phyloP scores from a whole-genome alignment of 2,329 filamentous ascomycete genomes.

The Colletotrichum sp. region DNA sequence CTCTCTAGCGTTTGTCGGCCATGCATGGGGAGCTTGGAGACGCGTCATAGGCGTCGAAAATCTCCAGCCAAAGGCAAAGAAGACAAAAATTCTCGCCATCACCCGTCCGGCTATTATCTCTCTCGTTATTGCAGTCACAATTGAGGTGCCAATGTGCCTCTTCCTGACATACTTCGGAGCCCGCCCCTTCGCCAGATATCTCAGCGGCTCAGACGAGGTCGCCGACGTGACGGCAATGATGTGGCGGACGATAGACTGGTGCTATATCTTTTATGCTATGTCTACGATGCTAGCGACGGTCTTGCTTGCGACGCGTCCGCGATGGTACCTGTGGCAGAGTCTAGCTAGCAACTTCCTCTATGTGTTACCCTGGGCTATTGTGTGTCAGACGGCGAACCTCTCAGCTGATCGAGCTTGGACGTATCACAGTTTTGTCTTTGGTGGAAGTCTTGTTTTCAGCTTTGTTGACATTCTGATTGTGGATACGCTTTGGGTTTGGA shows the following conservation, averaged over 20 bases:
- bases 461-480: constrained; percentile 63
- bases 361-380: constrained; percentile 75
- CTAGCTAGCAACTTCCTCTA: constrained; percentile 71
- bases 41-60: constrained; percentile 27
- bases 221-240: constrained; percentile 68
- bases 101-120: constrained; percentile 59
- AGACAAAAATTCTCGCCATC: constrained; percentile 40
- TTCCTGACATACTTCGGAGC: constrained; percentile 66
- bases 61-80: constrained; percentile 20
- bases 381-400: constrained; percentile 54
- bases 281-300: constrained; percentile 70
- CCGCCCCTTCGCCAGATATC: constrained; percentile 64
- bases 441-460: constrained; percentile 71
- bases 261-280: constrained; percentile 72
- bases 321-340: constrained; percentile 73
- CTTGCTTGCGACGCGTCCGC: constrained; percentile 66
- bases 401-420: constrained; percentile 65
- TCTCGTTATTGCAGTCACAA: constrained; percentile 52
- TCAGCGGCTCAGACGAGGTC: constrained; percentile 62
- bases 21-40: constrained; percentile 65
- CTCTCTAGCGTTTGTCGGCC: constrained; percentile 68
- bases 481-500: constrained; percentile 56
- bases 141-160: constrained; percentile 69
- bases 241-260: constrained; percentile 69
- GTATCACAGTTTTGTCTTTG: constrained; percentile 71